Evolutionary conservation across 2,329 filamentous ascomycete species (phyloP).

Genomic region (Fusarium proliferatum): DNA sequence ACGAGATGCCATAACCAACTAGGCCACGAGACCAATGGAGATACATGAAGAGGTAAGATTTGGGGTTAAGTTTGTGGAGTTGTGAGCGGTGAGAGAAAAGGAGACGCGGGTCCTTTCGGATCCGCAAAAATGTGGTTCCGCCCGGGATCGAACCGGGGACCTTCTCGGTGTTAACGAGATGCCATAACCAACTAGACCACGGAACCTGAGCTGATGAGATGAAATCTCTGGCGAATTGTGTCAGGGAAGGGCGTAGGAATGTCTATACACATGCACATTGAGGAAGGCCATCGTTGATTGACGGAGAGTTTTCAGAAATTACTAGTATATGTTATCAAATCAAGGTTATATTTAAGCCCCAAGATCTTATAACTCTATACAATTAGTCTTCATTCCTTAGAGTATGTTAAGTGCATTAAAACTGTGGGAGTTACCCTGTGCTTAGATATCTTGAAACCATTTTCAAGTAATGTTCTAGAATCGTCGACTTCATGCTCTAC

Average conservation of each 20-base stretch:
- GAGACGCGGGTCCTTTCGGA: rapidly evolving
- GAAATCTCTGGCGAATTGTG: not conserved
- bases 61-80: not conserved
- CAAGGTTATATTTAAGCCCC: rapidly evolving
- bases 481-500: not conserved
- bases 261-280: not conserved
- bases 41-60: rapidly evolving
- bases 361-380: rapidly evolving
- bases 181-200: conserved; percentile 42
- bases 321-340: rapidly evolving
- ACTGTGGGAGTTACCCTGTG: not conserved
- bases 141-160: conserved; percentile 39
- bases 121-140: conserved; percentile 33
- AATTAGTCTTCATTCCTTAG: rapidly evolving
- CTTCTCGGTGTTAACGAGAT: conserved; percentile 42
- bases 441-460: not conserved
- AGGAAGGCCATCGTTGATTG: rapidly evolving
- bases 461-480: rapidly evolving
- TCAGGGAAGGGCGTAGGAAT: rapidly evolving
- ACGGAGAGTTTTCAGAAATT: not conserved
- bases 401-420: rapidly evolving
- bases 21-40: conserved; percentile 34
- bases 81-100: not conserved
- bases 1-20: conserved; percentile 42
- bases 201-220: conserved; percentile 9